Conservation (phyloP, 495 filamentous ascomycete species). For the Penicillium longicatenatum region DNA sequence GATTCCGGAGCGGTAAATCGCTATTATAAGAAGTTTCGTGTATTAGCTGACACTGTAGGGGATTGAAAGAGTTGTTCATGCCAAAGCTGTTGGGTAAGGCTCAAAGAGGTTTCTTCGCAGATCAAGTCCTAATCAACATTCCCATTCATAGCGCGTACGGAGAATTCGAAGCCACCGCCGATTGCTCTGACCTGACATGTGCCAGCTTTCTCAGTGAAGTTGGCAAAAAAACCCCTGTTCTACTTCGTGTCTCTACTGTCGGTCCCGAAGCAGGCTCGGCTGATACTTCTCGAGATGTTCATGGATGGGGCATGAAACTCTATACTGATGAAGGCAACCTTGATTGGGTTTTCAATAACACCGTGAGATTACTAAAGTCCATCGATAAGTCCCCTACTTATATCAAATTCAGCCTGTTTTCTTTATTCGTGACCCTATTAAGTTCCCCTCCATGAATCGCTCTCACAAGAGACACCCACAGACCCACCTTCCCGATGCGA, state of each 20-base stretch:
- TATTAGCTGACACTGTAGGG: too few species aligned
- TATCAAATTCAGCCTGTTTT: slow-evolving; percentile 49
- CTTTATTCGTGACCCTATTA: slow-evolving; percentile 57
- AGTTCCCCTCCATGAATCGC: slow-evolving; percentile 57
- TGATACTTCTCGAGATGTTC: slow-evolving; percentile 65
- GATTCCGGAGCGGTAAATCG: slow-evolving; percentile 14
- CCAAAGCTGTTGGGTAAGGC: slow-evolving; percentile 52
- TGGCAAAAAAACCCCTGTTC: slow-evolving; percentile 63
- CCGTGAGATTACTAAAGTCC: too few species aligned
- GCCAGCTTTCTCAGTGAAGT: slow-evolving; percentile 47
- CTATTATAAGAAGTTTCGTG: too few species aligned
- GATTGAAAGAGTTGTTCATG: slow-evolving; percentile 55
- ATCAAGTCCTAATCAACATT: too few species aligned
- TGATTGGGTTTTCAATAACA: slow-evolving; percentile 51
- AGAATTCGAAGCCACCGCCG: slow-evolving; percentile 61
- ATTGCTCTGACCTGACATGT: slow-evolving; percentile 47
- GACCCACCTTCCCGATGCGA: slow-evolving; percentile 50
- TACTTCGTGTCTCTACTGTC: slow-evolving; percentile 67
- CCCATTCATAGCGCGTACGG: too few species aligned
- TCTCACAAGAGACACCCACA: slow-evolving; percentile 52
- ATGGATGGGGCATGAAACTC: slow-evolving; percentile 72
- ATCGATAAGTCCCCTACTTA: too few species aligned
- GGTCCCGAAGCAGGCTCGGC: slow-evolving; percentile 64
- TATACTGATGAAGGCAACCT: slow-evolving; percentile 80
- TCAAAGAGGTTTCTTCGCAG: too few species aligned